Percentiles rank a stretch among this genome's conserved stretches.
These are phyloP conservation scores for Phytopythium helicoides DNA, from an alignment of 352 stramenopile species.

Conservation along the genomic window DNA sequence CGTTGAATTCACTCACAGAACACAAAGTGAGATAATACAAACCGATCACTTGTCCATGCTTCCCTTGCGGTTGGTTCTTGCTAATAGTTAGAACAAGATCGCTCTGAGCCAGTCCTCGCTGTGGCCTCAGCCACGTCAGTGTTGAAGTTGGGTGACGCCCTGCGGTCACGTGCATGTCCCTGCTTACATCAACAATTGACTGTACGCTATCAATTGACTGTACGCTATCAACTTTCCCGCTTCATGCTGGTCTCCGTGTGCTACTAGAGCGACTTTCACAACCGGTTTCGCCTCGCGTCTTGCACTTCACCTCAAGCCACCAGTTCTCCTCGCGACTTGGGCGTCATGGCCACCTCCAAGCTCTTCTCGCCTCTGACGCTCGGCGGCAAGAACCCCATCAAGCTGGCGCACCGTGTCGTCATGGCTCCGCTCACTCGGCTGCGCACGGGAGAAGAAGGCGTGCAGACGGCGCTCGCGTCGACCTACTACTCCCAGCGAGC, in stretches of 20 bases:
- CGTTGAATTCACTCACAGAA: background rate
- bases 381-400: conserved; percentile 17
- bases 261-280: too few relatives aligned
- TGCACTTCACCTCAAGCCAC: conserved; percentile 1
- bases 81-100: too few relatives aligned
- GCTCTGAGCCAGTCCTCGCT: background rate
- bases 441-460: conserved; percentile 17
- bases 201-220: background rate
- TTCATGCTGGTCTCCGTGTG: background rate
- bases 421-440: conserved; percentile 41
- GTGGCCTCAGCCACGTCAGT: background rate
- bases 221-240: background rate
- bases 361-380: conserved; percentile 30
- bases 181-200: conserved; percentile 4
- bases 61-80: too few relatives aligned
- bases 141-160: conserved; percentile 5
- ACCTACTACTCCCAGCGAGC: conserved; percentile 43
- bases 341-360: conserved; percentile 11
- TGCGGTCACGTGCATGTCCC: background rate
- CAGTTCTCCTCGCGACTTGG: too few relatives aligned
- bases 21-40: too few relatives aligned
- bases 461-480: conserved; percentile 17
- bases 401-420: conserved; percentile 37
- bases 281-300: conserved; percentile 7
- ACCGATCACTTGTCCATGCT: background rate